Percentiles rank a stretch among this genome's conserved stretches.
These are phyloP conservation scores for Coleophoma eucalyptorum DNA, from an alignment of 2,329 filamentous ascomycete genomes.

Conservation along the genomic window DNA sequence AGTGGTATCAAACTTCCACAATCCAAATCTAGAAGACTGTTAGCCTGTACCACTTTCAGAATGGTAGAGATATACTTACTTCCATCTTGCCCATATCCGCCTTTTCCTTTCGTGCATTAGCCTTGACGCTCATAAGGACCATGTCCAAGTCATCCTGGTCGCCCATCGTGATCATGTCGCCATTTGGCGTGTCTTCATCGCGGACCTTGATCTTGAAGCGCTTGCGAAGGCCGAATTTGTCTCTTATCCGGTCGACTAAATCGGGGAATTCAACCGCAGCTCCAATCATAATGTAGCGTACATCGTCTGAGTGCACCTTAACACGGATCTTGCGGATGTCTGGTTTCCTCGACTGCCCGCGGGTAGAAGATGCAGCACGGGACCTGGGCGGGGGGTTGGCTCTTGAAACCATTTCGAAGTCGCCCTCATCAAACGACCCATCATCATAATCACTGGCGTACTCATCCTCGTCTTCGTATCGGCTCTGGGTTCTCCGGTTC, in stretches of 20 bases:
- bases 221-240: slow-evolving; percentile 77
- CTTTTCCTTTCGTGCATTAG: slow-evolving; percentile 66
- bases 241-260: slow-evolving; percentile 73
- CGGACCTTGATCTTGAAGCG: slow-evolving; percentile 86
- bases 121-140: slow-evolving; percentile 68
- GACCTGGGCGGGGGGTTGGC: slow-evolving; percentile 40
- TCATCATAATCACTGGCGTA: slow-evolving; percentile 70
- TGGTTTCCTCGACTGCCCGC: slow-evolving; percentile 54
- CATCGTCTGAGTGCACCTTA: slow-evolving; percentile 90
- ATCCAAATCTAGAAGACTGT: slow-evolving; percentile 23
- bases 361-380: slow-evolving; percentile 31
- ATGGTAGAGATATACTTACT: slow-evolving; percentile 51
- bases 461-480: slow-evolving; percentile 78
- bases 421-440: slow-evolving; percentile 67
- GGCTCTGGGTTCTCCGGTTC: slow-evolving; percentile 42
- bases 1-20: slow-evolving; percentile 13
- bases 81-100: slow-evolving; percentile 91
- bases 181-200: slow-evolving; percentile 71
- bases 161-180: slow-evolving; percentile 95
- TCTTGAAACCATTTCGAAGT: slow-evolving; percentile 74
- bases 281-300: slow-evolving; percentile 85
- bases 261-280: slow-evolving; percentile 70
- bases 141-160: slow-evolving; percentile 96
- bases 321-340: slow-evolving; percentile 78
- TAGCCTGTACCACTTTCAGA: background rate